Evolutionary conservation across 352 stramenopile genomes (phyloP).

Genomic region (Pythium insidiosum): DNA sequence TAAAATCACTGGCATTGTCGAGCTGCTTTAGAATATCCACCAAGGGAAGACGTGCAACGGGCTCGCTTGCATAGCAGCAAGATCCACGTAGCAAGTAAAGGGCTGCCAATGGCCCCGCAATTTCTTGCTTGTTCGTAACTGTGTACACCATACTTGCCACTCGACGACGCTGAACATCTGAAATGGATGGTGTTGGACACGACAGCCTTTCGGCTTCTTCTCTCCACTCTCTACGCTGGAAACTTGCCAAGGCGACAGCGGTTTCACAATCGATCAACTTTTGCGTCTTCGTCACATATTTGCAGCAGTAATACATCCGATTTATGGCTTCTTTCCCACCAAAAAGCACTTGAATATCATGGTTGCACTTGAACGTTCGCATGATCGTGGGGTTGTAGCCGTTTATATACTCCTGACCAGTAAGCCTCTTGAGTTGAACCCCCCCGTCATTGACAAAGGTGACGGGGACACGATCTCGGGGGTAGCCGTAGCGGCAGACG

Average conservation of each 20-base stretch:
- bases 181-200: not conserved
- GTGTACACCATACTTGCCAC: constrained; percentile 9
- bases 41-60: not conserved
- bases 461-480: not conserved
- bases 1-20: not conserved
- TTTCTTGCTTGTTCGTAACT: constrained; percentile 15
- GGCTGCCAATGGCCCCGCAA: constrained; percentile 9
- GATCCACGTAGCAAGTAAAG: constrained; percentile 7
- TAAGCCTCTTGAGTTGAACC: not conserved
- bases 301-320: constrained; percentile 14
- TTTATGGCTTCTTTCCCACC: constrained; percentile 8
- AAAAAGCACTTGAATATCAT: constrained; percentile 9
- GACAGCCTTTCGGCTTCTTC: not conserved
- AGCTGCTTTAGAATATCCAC: constrained; percentile 3
- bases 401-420: constrained; percentile 10
- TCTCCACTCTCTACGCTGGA: constrained; percentile 2
- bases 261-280: constrained; percentile 4
- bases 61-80: constrained; percentile 7
- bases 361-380: constrained; percentile 11
- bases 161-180: constrained; percentile 4
- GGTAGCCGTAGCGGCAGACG: constrained; percentile 8
- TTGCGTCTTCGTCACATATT: constrained; percentile 15
- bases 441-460: not conserved
- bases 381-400: constrained; percentile 4
- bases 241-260: constrained; percentile 8